Evolutionary conservation across 1,284 basidiomycete species (phyloP), one percentile per base, ranked within the genome.

Genomic region (Tausonia pullulans): DNA sequence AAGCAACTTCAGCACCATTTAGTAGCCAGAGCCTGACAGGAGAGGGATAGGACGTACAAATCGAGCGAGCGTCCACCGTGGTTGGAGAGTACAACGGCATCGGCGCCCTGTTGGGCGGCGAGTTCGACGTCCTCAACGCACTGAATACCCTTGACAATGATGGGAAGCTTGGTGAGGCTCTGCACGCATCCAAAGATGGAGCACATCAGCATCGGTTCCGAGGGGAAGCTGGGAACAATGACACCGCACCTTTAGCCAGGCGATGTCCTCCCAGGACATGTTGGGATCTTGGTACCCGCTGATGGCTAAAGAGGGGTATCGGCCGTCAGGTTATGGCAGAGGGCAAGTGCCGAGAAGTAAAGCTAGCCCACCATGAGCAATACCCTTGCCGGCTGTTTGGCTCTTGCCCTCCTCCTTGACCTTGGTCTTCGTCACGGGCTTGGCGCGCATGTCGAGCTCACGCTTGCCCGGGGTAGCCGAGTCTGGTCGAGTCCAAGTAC

Each of bases 121-220:
- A 78, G 69, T 64, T 78, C 78, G 11, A 79, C 79, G 68, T 82
- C 81, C 57, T 79, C 80, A 14, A 82, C 75, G 16, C 74, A 74
- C 71, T 82, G 81, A 10, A 82, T 73, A 48, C 80, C 80, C 69
- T 80, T 80, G 64, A 81, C 73, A 63, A 79, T 77, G 56, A 80
- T 71, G 0, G 79, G 79, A 10, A 80, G 71, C 40, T 73, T 74
- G 48, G 78, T 80, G 5, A 62, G 45, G 61, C 54, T 56, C 61
- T 62, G 60, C 9, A 3, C n/a, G 43, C 13, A 49, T 3, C 9
- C 5, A 5, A n/a, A 11, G 5, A 56, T 7, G n/a, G 52, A 55
- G 40, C 2, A 39, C 13, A 11, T 3, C 9, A 49, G 27, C 5
- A 45, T 53, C 13, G 41, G 44, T 16, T 44, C 10, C 27, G 10